A percentile compares a stretch with the other conserved stretches of the same genome.
phyloP scores from a whole-genome alignment of 257 asterid genomes.

The Nicotiana undulata region DNA sequence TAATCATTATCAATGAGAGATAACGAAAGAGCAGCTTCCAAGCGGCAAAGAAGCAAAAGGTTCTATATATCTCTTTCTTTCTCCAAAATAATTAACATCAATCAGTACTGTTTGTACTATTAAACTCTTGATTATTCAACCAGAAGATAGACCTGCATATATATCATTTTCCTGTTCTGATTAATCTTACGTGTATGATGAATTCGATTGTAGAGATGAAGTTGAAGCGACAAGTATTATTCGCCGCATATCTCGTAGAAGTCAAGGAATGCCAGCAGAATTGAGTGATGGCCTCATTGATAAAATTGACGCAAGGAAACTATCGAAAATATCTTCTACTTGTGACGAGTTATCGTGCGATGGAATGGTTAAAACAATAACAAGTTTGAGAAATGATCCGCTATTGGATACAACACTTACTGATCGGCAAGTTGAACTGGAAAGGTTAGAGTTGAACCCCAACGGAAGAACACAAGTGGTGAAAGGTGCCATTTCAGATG shows the following conservation, averaged over 20 bases:
- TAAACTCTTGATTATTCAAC: too few relatives aligned
- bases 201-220: conserved; percentile 35
- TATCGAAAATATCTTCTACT: conserved; percentile 26
- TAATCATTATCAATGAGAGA: too few relatives aligned
- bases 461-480: conserved; percentile 59
- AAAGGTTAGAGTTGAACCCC: conserved; percentile 39
- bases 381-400: conserved; percentile 15
- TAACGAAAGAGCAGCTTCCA: neutral
- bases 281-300: neutral
- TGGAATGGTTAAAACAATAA: conserved; percentile 31
- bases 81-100: neutral
- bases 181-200: too few relatives aligned
- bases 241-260: conserved; percentile 68
- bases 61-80: neutral
- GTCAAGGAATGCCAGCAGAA: conserved; percentile 67
- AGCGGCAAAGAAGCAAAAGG: neutral
- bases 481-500: conserved; percentile 55
- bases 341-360: conserved; percentile 31
- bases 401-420: neutral
- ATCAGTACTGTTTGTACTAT: neutral
- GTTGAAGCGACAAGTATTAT: conserved; percentile 47
- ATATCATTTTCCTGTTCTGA: neutral
- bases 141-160: neutral
- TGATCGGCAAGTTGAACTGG: conserved; percentile 34
- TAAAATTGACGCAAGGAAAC: neutral